Evolutionary conservation across 192 early-diverging fungal species (phyloP).

Genomic region (Pilaira anomala): DNA sequence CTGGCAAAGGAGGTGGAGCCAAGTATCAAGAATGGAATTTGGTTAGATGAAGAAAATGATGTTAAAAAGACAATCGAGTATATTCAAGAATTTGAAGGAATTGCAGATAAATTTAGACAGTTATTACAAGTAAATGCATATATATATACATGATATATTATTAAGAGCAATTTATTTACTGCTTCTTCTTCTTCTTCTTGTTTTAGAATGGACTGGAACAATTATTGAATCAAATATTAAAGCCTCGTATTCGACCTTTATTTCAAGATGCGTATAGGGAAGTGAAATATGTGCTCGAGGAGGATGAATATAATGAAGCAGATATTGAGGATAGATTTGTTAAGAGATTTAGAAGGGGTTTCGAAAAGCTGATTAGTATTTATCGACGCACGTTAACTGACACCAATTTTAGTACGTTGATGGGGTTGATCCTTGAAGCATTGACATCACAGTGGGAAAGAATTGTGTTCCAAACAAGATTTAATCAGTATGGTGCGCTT

Average conservation of each 20-base stretch:
- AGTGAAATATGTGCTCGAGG: slow-evolving; percentile 84
- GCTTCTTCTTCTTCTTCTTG: too few species aligned
- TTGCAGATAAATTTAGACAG: slow-evolving; percentile 61
- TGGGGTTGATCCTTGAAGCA: slow-evolving; percentile 65
- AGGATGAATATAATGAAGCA: slow-evolving; percentile 87
- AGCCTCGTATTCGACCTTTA: slow-evolving; percentile 74
- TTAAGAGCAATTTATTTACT: neutral
- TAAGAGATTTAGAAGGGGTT: slow-evolving; percentile 73
- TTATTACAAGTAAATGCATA: slow-evolving; percentile 53
- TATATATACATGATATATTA: slow-evolving; percentile 1
- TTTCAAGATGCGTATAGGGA: slow-evolving; percentile 81
- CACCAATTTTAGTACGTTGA: slow-evolving; percentile 63
- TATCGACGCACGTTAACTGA: slow-evolving; percentile 58
- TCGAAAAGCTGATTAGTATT: slow-evolving; percentile 40
- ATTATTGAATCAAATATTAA: slow-evolving; percentile 72
- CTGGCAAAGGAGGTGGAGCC: slow-evolving; percentile 64
- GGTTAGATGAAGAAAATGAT: slow-evolving; percentile 52
- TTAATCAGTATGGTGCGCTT: slow-evolving; percentile 89
- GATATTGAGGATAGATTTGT: slow-evolving; percentile 80
- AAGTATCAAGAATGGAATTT: slow-evolving; percentile 41
- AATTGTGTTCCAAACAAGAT: slow-evolving; percentile 78
- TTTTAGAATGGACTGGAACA: slow-evolving; percentile 66
- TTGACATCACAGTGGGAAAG: slow-evolving; percentile 83
- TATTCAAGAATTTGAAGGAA: slow-evolving; percentile 54
- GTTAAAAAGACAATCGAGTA: slow-evolving; percentile 54